A percentile compares a stretch with the other conserved stretches of the same genome.
Evolutionary conservation across 345 rosid species (phyloP).

Genomic region (Brassica napus): DNA sequence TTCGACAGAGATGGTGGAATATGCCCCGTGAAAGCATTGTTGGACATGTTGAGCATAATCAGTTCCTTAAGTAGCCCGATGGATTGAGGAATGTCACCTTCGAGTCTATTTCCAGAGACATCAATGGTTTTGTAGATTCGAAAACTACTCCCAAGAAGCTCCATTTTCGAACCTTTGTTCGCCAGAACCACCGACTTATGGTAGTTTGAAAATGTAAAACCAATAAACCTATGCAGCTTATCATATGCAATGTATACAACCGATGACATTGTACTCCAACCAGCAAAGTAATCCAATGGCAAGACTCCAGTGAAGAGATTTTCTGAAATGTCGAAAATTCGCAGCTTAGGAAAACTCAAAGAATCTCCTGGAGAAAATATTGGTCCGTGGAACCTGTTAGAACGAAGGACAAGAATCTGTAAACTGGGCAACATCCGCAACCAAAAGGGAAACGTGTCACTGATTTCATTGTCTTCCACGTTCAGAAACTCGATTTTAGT

Average conservation of each 20-base stretch:
- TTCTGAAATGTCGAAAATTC: slow-evolving; percentile 48
- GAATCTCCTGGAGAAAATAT: slow-evolving; percentile 23
- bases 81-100: slow-evolving; percentile 20
- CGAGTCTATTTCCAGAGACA: slow-evolving; percentile 15
- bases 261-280: slow-evolving; percentile 25
- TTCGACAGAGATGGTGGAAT: slow-evolving; percentile 8
- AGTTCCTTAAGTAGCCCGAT: slow-evolving; percentile 7
- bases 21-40: slow-evolving; percentile 22
- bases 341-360: slow-evolving; percentile 39
- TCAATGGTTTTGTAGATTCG: slow-evolving; percentile 10
- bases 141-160: slow-evolving; percentile 7
- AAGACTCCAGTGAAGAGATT: slow-evolving; percentile 39
- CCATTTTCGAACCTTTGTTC: background rate
- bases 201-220: background rate
- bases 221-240: background rate
- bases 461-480: slow-evolving; percentile 43
- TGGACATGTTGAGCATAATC: slow-evolving; percentile 17
- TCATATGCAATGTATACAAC: background rate
- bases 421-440: slow-evolving; percentile 33
- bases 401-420: slow-evolving; percentile 43
- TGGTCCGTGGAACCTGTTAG: slow-evolving; percentile 34
- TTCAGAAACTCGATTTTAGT: slow-evolving; percentile 41
- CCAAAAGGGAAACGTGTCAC: slow-evolving; percentile 45
- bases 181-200: background rate
- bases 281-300: slow-evolving; percentile 18